Conservation (phyloP, 768 basidiomycete genomes). For the Kwoniella sp. region DNA sequence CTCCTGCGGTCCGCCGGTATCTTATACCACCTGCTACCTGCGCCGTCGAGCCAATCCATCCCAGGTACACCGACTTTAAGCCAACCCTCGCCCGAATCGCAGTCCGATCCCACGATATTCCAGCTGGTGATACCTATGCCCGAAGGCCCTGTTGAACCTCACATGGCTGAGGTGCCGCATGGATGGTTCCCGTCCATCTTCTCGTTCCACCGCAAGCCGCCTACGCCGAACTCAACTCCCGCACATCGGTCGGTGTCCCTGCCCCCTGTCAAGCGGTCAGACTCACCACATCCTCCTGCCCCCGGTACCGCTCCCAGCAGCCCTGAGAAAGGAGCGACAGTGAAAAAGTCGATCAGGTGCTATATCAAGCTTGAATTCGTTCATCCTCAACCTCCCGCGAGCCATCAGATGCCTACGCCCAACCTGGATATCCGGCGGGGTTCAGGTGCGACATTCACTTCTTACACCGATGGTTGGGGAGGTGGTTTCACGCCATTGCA, state of each 20-base stretch:
- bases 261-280: conserved; percentile 3
- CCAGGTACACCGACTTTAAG: conserved; percentile 2
- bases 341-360: conserved; percentile 19
- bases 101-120: conserved; percentile 2
- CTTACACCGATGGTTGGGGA: conserved; percentile 1
- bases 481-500: neutral
- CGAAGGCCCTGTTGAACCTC: neutral
- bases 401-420: neutral
- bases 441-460: conserved; percentile 3
- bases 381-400: neutral
- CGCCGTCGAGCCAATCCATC: neutral
- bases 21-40: conserved; percentile 37
- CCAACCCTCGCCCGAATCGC: neutral
- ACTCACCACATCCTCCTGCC: neutral
- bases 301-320: neutral
- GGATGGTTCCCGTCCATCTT: conserved; percentile 21
- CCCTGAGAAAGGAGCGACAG: too few relatives aligned
- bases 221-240: conserved; percentile 1
- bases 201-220: conserved; percentile 5
- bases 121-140: conserved; percentile 13
- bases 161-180: neutral
- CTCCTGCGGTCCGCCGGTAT: conserved; percentile 43
- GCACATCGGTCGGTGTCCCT: conserved; percentile 4
- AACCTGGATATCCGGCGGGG: neutral
- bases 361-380: conserved; percentile 30